phyloP scores from a whole-genome alignment of 192 early-diverging fungal species.

The Gigaspora rosea region DNA sequence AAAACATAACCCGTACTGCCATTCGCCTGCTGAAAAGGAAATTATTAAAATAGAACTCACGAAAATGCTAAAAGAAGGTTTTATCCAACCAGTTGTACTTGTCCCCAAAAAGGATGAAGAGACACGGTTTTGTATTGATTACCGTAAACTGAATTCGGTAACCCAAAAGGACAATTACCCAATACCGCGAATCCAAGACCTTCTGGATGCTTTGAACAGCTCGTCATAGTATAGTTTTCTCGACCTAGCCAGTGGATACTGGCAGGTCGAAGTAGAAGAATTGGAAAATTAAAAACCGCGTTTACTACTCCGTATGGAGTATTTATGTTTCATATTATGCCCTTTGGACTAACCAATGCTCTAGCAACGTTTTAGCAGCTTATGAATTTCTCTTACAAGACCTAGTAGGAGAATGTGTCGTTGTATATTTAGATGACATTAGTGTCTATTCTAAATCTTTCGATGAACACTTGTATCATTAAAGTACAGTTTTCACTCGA shows the following conservation, averaged over 20 bases:
- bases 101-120: constrained; percentile 44
- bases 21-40: too few relatives aligned
- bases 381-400: too few relatives aligned
- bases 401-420: too few relatives aligned
- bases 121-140: not conserved
- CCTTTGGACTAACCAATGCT: too few relatives aligned
- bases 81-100: constrained; percentile 34
- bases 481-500: too few relatives aligned
- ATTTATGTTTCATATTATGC: too few relatives aligned
- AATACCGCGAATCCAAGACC: constrained; percentile 41
- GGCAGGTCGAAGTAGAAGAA: constrained; percentile 24
- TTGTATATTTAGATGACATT: too few relatives aligned
- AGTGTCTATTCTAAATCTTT: too few relatives aligned
- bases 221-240: constrained; percentile 10
- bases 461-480: too few relatives aligned
- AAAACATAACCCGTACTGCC: too few relatives aligned
- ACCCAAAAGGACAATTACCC: constrained; percentile 42
- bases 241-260: constrained; percentile 19
- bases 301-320: constrained; percentile 30
- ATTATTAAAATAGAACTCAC: not conserved
- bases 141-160: not conserved
- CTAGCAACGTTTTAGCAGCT: too few relatives aligned
- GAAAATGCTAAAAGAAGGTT: not conserved
- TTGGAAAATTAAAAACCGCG: constrained; percentile 31
- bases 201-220: constrained; percentile 26